These are phyloP conservation scores for Trichoderma arundinaceum DNA, from an alignment of 2,329 filamentous ascomycete genomes.

Conservation along the genomic window DNA sequence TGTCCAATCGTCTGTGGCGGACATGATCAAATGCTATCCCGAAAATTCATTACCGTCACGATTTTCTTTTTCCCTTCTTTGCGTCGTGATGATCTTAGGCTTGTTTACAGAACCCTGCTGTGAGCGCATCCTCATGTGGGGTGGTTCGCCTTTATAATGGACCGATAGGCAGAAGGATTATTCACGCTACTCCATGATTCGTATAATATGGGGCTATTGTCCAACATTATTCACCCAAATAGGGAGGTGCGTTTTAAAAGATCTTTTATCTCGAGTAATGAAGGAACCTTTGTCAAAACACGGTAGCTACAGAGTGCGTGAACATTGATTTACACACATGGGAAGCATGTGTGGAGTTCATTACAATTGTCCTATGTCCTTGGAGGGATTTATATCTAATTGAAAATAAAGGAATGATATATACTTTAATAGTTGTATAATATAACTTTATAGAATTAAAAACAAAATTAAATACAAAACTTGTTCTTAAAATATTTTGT, in stretches of 20 bases:
- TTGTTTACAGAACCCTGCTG: constrained; percentile 1
- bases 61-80: neutral
- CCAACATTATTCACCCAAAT: neutral
- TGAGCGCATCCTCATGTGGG: neutral
- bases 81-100: neutral
- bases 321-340: neutral
- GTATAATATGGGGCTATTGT: neutral
- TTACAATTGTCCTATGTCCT: too few species aligned
- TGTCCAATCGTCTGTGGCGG: neutral
- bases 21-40: neutral
- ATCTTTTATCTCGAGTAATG: neutral
- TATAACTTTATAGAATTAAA: too few species aligned
- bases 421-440: neutral
- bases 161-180: neutral
- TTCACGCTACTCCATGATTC: constrained; percentile 8
- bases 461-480: too few species aligned
- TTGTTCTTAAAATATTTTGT: too few species aligned
- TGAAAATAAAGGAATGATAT: too few species aligned
- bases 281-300: constrained; percentile 3
- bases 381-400: too few species aligned
- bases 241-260: neutral
- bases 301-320: neutral
- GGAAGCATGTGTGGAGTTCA: too few species aligned
- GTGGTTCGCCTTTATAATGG: neutral
- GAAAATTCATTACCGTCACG: neutral